phyloP scores from a whole-genome alignment of 805 yeast species.

The Priceomyces haplophilus region DNA sequence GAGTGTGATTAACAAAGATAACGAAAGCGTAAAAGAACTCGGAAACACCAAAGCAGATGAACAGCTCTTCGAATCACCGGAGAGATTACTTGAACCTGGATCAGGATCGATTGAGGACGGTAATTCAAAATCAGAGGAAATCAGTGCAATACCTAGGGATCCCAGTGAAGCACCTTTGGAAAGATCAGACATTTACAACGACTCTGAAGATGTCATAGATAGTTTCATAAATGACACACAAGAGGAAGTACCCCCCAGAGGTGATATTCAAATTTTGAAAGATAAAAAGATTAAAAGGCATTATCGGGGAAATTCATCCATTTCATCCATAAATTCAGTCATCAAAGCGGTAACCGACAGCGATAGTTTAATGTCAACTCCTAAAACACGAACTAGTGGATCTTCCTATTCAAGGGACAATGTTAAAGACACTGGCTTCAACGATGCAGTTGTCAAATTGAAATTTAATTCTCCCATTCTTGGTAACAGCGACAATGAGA shows the following conservation, averaged over 20 bases:
- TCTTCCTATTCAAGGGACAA: background rate
- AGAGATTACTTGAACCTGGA: background rate
- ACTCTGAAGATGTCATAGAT: constrained; percentile 13
- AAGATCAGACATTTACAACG: constrained; percentile 5
- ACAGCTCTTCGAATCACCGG: background rate
- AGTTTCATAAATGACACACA: constrained; percentile 19
- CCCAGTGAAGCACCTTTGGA: background rate
- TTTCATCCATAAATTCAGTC: constrained; percentile 16
- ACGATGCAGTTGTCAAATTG: no score
- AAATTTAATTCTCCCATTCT: no score
- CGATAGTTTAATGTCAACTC: background rate
- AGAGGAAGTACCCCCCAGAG: constrained; percentile 23
- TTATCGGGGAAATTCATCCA: constrained; percentile 16
- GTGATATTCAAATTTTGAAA: constrained; percentile 16
- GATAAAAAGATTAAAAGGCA: constrained; percentile 15
- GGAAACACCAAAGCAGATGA: background rate
- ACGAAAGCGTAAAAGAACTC: background rate
- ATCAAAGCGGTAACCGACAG: background rate
- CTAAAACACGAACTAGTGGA: background rate
- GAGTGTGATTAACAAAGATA: background rate
- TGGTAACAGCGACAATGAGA: no score
- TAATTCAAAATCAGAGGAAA: background rate
- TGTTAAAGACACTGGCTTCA: background rate
- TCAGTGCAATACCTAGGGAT: no score
- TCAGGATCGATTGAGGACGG: background rate